Base-by-base conservation (phyloP, 2,329 filamentous ascomycete genomes). In the Alternaria ventricosa region DNA sequence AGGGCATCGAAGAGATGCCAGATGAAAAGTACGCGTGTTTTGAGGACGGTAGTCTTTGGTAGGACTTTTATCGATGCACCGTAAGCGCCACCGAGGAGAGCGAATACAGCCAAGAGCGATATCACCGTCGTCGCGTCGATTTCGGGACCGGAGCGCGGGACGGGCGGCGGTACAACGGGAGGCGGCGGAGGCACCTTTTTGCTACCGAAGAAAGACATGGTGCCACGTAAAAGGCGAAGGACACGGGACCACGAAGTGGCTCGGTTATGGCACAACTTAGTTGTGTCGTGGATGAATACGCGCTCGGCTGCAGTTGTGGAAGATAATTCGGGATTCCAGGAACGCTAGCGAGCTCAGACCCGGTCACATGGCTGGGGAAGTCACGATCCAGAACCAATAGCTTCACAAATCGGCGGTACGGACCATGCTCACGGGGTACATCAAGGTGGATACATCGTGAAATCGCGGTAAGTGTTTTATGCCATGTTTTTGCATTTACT, bases 1-100 rank as follows among this genome's bases (percentile, higher is more conserved):
- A 97, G 87, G 30, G 93, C 93, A 80, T 97, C 94, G 82, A 97
- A 96, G 41, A 92, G 87, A 83, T 97, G 94, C 95, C 95, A 97
- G 82, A 96, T 87, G 86, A 97, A 97, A 68, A 97, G 89, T 77
- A 92, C 83, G 65, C 94, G 93, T 60, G 86, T 85, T 55, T 89
- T 87, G 41, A 82, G 77, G 1, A 87, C 81, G 11, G 88, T 84
- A 1, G 83, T 75, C 18, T 81, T 76, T 5, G 90, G 87, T 25
- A 91, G 84, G 10, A 86, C 76, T 45, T 74, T 72, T 18, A 80
- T 72, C 45, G 86, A 86, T 56, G 83, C 79, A 28, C 81, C 27
- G 74, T 86, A 87, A 51, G 87, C 87, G 57, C 82, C 77, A 23
- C 82, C 81, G 71, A 89, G 85, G 50, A 89, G 83, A 3, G 82